Conservation (phyloP, 2,329 filamentous ascomycete species). For the Penicillium crustosum region DNA sequence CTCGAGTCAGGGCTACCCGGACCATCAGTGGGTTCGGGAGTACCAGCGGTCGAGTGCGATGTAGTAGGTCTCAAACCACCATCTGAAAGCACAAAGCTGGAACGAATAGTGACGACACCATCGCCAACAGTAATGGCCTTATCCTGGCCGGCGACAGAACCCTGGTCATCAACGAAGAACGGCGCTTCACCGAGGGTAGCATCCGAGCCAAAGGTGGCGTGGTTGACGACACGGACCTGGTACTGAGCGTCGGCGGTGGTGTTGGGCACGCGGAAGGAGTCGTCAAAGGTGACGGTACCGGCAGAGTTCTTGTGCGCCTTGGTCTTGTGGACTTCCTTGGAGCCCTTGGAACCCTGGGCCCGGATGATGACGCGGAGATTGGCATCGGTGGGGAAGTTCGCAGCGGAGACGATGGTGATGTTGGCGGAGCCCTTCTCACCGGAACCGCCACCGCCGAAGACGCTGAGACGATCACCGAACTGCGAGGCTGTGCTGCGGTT, state of each 20-base stretch:
- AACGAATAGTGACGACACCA: slow-evolving; percentile 71
- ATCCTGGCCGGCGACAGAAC: slow-evolving; percentile 62
- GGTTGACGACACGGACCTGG: slow-evolving; percentile 80
- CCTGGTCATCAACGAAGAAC: slow-evolving; percentile 89
- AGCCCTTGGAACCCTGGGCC: slow-evolving; percentile 64
- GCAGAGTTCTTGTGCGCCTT: slow-evolving; percentile 75
- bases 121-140: slow-evolving; percentile 73
- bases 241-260: slow-evolving; percentile 76
- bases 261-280: slow-evolving; percentile 70
- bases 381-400: slow-evolving; percentile 71
- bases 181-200: slow-evolving; percentile 78
- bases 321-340: slow-evolving; percentile 84
- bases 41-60: slow-evolving; percentile 35
- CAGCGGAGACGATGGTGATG: slow-evolving; percentile 76
- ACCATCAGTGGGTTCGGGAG: slow-evolving; percentile 25
- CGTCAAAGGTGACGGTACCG: slow-evolving; percentile 67
- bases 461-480: slow-evolving; percentile 53
- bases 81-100: slow-evolving; percentile 63
- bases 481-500: slow-evolving; percentile 51
- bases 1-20: slow-evolving; percentile 44
- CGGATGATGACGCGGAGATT: slow-evolving; percentile 77
- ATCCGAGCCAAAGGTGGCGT: slow-evolving; percentile 80
- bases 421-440: slow-evolving; percentile 71
- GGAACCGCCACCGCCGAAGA: slow-evolving; percentile 46
- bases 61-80: slow-evolving; percentile 37